Percentiles rank a stretch among this genome's conserved stretches.
phyloP scores from a whole-genome alignment of 257 asterid genomes.

The Ilex aquifolium region DNA sequence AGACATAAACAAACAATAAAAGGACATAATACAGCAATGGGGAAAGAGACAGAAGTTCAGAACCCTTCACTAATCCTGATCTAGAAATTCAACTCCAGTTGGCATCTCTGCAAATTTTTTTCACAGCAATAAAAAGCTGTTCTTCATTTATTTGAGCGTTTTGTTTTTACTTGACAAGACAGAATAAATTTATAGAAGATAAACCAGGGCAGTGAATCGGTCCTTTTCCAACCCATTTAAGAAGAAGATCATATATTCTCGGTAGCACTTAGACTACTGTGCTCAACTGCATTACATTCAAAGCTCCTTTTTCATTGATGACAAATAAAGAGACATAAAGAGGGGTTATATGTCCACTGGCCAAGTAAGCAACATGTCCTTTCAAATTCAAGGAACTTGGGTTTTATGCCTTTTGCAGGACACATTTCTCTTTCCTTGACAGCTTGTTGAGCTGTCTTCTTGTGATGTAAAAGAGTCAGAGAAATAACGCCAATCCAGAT shows the following conservation, averaged over 20 bases:
- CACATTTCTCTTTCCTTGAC: slow-evolving; percentile 28
- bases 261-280: slow-evolving; percentile 14
- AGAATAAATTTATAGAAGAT: slow-evolving; percentile 12
- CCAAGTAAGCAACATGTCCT: slow-evolving; percentile 18
- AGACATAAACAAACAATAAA: not conserved
- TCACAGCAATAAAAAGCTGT: too few species aligned
- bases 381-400: slow-evolving; percentile 15
- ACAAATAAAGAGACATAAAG: slow-evolving; percentile 22
- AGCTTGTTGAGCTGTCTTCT: slow-evolving; percentile 29
- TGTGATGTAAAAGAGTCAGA: slow-evolving; percentile 27
- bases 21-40: not conserved
- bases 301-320: slow-evolving; percentile 20
- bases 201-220: slow-evolving; percentile 10
- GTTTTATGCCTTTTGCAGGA: slow-evolving; percentile 20
- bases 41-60: not conserved
- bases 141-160: slow-evolving; percentile 1
- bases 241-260: slow-evolving; percentile 6
- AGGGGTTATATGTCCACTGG: slow-evolving; percentile 4
- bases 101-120: not conserved
- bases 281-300: slow-evolving; percentile 23
- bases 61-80: slow-evolving; percentile 1
- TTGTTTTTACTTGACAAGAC: slow-evolving; percentile 1
- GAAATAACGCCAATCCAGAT: slow-evolving; percentile 17
- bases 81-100: slow-evolving; percentile 23
- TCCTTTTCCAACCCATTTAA: slow-evolving; percentile 7